A percentile compares a stretch with the other conserved stretches of the same genome.
phyloP scores from a whole-genome alignment of 2,329 filamentous ascomycete genomes.

The Ceratocystis destructans region DNA sequence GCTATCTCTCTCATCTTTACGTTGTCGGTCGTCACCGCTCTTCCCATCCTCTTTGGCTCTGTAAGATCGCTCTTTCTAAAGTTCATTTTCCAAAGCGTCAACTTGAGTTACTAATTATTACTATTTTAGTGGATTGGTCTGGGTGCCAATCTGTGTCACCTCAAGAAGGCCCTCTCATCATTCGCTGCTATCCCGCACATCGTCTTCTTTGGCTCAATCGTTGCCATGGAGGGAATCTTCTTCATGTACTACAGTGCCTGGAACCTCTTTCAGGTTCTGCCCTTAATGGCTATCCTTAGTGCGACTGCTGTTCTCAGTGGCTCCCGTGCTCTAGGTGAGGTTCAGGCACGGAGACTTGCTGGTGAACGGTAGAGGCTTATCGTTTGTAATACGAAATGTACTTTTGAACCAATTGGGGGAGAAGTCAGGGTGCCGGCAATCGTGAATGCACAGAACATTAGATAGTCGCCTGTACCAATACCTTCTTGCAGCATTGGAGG shows the following conservation, averaged over 20 bases:
- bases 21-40: slow-evolving; percentile 53
- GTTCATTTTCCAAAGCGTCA: neutral
- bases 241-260: slow-evolving; percentile 87
- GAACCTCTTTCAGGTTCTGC: slow-evolving; percentile 83
- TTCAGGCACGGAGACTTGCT: slow-evolving; percentile 72
- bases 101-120: neutral
- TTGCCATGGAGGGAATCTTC: slow-evolving; percentile 82
- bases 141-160: slow-evolving; percentile 70
- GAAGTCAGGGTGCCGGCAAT: neutral
- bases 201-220: slow-evolving; percentile 73
- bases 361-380: slow-evolving; percentile 41
- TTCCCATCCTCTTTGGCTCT: slow-evolving; percentile 58
- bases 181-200: slow-evolving; percentile 67
- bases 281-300: slow-evolving; percentile 53
- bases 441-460: neutral
- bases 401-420: neutral
- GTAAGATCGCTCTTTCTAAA: slow-evolving; percentile 36
- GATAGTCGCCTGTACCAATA: slow-evolving; percentile 10
- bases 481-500: neutral
- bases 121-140: slow-evolving; percentile 58
- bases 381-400: neutral
- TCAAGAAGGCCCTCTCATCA: slow-evolving; percentile 57
- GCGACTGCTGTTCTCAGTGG: slow-evolving; percentile 71
- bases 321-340: slow-evolving; percentile 79
- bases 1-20: slow-evolving; percentile 68